These are phyloP conservation scores for Coniferiporia weirii DNA, from an alignment of 1,284 basidiomycete species.

Conservation along the genomic window DNA sequence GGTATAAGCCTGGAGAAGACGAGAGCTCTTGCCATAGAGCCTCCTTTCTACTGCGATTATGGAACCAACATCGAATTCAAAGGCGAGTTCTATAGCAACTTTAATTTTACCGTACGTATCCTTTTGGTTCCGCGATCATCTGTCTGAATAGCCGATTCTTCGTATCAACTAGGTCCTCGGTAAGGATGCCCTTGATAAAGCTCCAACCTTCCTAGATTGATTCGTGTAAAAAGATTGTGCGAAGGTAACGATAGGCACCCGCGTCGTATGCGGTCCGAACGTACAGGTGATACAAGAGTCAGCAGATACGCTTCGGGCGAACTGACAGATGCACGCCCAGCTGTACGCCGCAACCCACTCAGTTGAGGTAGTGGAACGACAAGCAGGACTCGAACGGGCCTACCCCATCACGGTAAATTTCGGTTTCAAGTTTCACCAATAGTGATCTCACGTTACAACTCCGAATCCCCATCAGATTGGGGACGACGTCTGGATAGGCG, in stretches of 20 bases:
- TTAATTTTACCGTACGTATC: neutral
- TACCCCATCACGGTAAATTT: slow-evolving; percentile 9
- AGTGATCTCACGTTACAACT: neutral
- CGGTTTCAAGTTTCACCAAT: neutral
- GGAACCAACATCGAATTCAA: slow-evolving; percentile 7
- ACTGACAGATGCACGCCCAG: neutral
- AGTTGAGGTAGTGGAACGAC: slow-evolving; percentile 8
- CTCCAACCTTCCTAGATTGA: neutral
- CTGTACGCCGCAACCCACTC: slow-evolving; percentile 11
- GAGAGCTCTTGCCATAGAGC: slow-evolving; percentile 3
- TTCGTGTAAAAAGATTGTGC: neutral
- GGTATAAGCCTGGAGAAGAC: neutral
- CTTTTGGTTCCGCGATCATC: neutral
- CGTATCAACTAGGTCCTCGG: neutral
- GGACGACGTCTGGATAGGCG: slow-evolving; percentile 14
- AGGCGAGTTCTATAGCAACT: slow-evolving; percentile 8
- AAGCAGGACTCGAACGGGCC: slow-evolving; percentile 6
- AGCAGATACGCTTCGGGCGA: neutral
- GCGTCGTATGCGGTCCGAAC: slow-evolving; percentile 8
- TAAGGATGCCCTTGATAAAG: neutral
- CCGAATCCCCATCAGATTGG: slow-evolving; percentile 2
- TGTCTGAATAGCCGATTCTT: neutral
- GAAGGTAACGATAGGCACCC: slow-evolving; percentile 6
- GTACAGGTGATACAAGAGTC: slow-evolving; percentile 3
- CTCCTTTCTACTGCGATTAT: slow-evolving; percentile 8